Percentiles rank a stretch among this genome's conserved stretches.
phyloP scores from a whole-genome alignment of 495 filamentous ascomycete genomes.

The Penicillium bovifimosum region DNA sequence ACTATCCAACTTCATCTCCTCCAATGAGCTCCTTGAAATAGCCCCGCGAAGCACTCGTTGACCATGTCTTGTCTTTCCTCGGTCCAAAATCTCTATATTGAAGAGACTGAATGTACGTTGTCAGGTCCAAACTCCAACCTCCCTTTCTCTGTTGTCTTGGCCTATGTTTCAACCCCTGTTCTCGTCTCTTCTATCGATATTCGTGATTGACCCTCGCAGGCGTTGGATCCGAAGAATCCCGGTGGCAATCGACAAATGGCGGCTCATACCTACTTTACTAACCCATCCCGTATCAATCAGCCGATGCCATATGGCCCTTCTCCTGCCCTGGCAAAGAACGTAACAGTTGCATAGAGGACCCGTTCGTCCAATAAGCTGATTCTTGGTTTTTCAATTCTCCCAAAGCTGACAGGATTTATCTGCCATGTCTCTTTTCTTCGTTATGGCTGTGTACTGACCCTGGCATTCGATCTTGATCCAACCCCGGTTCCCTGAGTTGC shows the following conservation, averaged over 20 bases:
- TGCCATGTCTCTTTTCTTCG: conserved; percentile 2
- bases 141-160: background rate
- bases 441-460: background rate
- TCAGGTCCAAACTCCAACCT: conserved; percentile 1
- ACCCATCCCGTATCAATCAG: conserved; percentile 5
- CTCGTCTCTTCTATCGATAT: conserved; percentile 1
- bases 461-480: background rate
- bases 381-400: conserved; percentile 4
- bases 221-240: conserved; percentile 12
- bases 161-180: conserved; percentile 10
- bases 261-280: conserved; percentile 11
- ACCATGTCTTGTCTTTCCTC: background rate
- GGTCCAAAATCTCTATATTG: too few species aligned
- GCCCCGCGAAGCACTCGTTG: background rate
- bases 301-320: background rate
- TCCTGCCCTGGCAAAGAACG: conserved; percentile 1
- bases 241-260: conserved; percentile 5
- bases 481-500: background rate
- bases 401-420: conserved; percentile 13
- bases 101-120: background rate
- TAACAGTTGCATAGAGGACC: conserved; percentile 6
- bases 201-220: conserved; percentile 15
- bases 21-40: background rate
- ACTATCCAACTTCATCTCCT: background rate
- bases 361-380: conserved; percentile 10